These are phyloP conservation scores for Glycine soja DNA, from an alignment of 306 rosid species.

Conservation along the genomic window DNA sequence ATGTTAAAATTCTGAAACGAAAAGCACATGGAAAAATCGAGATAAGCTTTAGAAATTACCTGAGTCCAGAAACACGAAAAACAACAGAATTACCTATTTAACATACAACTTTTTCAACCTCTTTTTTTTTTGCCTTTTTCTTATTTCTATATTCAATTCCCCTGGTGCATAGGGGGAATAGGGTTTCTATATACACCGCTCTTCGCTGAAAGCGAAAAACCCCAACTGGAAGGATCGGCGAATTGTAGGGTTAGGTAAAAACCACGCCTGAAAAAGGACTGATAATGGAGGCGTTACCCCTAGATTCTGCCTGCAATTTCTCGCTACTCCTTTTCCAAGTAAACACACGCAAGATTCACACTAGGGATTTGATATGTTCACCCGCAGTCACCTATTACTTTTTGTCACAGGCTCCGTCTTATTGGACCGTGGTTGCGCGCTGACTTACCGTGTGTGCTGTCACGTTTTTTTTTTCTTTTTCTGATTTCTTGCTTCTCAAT, in stretches of 20 bases:
- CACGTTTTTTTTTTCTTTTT: not conserved
- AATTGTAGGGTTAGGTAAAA: not conserved
- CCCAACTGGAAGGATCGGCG: constrained; percentile 16
- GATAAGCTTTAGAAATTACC: constrained; percentile 28
- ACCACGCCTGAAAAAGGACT: not conserved
- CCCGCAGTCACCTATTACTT: not conserved
- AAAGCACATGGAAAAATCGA: not conserved
- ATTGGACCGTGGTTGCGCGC: constrained; percentile 39
- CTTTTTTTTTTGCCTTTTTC: not conserved
- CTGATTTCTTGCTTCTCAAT: not conserved
- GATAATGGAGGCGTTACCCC: constrained; percentile 2
- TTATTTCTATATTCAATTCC: not conserved
- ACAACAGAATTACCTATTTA: constrained; percentile 32
- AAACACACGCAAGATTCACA: not conserved
- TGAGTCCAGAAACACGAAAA: constrained; percentile 26
- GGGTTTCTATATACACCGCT: not conserved
- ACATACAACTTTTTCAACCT: not conserved
- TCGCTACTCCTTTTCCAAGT: constrained; percentile 39
- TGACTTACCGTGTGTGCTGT: not conserved
- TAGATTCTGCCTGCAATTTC: constrained; percentile 33
- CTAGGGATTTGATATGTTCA: not conserved
- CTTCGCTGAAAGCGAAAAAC: constrained; percentile 1
- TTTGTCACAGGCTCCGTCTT: constrained; percentile 38
- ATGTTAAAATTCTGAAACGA: not conserved
- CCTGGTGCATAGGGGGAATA: not conserved